phyloP scores from a whole-genome alignment of 2,329 filamentous ascomycete genomes.

The Aspergillus carbonarius region DNA sequence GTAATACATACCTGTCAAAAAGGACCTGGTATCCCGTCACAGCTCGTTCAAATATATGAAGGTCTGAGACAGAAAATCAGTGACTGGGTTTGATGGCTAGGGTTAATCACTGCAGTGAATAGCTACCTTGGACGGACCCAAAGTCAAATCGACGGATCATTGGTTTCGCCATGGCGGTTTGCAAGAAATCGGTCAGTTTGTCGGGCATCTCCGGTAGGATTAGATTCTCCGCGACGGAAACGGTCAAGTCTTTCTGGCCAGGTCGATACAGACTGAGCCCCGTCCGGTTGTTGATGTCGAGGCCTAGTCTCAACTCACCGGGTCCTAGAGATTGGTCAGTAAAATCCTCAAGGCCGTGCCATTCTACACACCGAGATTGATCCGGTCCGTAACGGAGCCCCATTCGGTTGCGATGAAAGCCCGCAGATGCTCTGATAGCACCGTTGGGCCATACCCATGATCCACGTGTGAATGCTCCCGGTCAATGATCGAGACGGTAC shows the following conservation, averaged over 20 bases:
- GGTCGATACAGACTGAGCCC: conserved; percentile 68
- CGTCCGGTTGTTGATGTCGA: conserved; percentile 63
- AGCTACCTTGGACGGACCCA: conserved; percentile 50
- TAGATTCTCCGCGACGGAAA: conserved; percentile 70
- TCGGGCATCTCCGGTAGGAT: conserved; percentile 61
- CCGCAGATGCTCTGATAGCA: conserved; percentile 73
- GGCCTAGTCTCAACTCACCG: conserved; percentile 67
- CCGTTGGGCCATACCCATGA: conserved; percentile 62
- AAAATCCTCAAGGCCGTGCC: not conserved
- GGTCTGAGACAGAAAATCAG: conserved; percentile 47
- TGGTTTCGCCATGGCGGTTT: conserved; percentile 55
- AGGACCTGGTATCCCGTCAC: conserved; percentile 77
- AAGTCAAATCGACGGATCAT: conserved; percentile 74
- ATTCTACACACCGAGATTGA: conserved; percentile 65
- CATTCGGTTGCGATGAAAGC: conserved; percentile 73
- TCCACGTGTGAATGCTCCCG: conserved; percentile 58
- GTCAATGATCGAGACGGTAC: conserved; percentile 63
- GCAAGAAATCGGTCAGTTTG: conserved; percentile 64
- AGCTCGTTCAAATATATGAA: conserved; percentile 76
- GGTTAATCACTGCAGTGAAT: not conserved
- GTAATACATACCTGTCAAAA: conserved; percentile 58
- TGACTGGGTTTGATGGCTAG: not conserved
- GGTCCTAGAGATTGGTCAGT: conserved; percentile 47
- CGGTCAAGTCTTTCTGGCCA: conserved; percentile 73
- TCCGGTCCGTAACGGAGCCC: conserved; percentile 76